phyloP scores from a whole-genome alignment of 2,329 filamentous ascomycete genomes.

The Fusarium stilboides region DNA sequence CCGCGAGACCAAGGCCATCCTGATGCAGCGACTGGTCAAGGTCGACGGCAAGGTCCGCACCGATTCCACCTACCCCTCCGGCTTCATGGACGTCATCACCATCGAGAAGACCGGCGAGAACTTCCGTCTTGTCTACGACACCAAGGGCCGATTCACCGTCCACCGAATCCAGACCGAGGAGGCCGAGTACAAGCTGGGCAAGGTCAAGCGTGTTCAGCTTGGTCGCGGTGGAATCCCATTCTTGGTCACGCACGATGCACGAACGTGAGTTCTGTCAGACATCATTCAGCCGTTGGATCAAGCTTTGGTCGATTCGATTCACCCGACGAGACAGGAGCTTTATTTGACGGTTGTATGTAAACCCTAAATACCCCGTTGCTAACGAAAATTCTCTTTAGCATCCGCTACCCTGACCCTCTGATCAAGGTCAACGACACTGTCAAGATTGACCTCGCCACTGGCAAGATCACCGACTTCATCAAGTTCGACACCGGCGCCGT shows the following conservation, averaged over 20 bases:
- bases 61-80: constrained; percentile 95
- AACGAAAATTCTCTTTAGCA: constrained; percentile 71
- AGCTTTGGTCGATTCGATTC: constrained; percentile 84
- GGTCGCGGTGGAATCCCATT: constrained; percentile 99
- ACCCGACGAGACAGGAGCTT: constrained; percentile 55
- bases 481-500: constrained; percentile 99
- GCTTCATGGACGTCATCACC: constrained; percentile 99
- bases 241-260: constrained; percentile 99
- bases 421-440: constrained; percentile 99
- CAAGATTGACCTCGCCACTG: constrained; percentile 97
- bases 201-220: constrained; percentile 99
- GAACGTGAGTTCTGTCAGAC: constrained; percentile 98
- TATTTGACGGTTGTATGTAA: constrained; percentile 70
- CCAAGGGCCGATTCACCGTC: constrained; percentile 99
- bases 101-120: constrained; percentile 99
- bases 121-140: constrained; percentile 99
- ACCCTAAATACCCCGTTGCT: constrained; percentile 55
- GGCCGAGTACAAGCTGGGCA: constrained; percentile 99
- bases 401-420: constrained; percentile 97
- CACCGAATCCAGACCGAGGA: constrained; percentile 99
- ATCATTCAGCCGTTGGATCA: constrained; percentile 99
- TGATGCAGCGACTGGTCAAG: constrained; percentile 99
- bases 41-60: constrained; percentile 99
- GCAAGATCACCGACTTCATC: constrained; percentile 99
- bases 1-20: constrained; percentile 96